These are phyloP conservation scores for Diphasiastrum complanatum DNA, from an alignment of 83 land plant genomes.

Conservation along the genomic window DNA sequence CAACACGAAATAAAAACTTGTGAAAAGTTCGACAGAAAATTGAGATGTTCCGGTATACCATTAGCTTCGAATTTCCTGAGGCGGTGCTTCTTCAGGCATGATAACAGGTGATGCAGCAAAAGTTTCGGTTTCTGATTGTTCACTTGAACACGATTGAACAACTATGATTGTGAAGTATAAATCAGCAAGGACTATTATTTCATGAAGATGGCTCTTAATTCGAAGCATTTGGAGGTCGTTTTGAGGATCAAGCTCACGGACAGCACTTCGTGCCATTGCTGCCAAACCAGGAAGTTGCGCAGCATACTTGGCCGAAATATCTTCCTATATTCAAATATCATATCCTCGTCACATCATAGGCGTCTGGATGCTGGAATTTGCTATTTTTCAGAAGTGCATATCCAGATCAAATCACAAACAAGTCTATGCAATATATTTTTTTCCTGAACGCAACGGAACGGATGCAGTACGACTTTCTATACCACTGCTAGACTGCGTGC, in stretches of 20 bases:
- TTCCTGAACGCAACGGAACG: too few species aligned
- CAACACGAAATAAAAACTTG: too few species aligned
- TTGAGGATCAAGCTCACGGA: slow-evolving; percentile 31
- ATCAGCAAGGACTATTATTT: slow-evolving; percentile 23
- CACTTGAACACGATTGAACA: slow-evolving; percentile 22
- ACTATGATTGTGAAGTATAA: slow-evolving; percentile 23
- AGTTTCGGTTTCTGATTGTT: too few species aligned
- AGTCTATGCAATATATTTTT: not conserved
- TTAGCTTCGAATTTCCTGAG: too few species aligned
- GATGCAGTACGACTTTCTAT: too few species aligned
- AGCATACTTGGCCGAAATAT: slow-evolving; percentile 20
- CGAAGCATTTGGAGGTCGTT: slow-evolving; percentile 32
- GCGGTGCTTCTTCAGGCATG: too few species aligned
- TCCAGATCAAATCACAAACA: not conserved
- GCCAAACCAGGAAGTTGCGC: slow-evolving; percentile 23
- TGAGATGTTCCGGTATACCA: too few species aligned
- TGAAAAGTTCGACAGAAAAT: too few species aligned
- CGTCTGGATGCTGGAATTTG: not conserved
- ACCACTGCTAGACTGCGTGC: too few species aligned
- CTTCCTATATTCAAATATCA: slow-evolving; percentile 9
- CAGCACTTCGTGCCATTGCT: slow-evolving; percentile 28
- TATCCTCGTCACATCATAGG: not conserved
- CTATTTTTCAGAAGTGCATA: slow-evolving; percentile 1
- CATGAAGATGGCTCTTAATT: slow-evolving; percentile 24
- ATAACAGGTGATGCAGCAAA: too few species aligned